Conservation (phyloP, 352 stramenopile species). For the Pythium phragmitis region DNA sequence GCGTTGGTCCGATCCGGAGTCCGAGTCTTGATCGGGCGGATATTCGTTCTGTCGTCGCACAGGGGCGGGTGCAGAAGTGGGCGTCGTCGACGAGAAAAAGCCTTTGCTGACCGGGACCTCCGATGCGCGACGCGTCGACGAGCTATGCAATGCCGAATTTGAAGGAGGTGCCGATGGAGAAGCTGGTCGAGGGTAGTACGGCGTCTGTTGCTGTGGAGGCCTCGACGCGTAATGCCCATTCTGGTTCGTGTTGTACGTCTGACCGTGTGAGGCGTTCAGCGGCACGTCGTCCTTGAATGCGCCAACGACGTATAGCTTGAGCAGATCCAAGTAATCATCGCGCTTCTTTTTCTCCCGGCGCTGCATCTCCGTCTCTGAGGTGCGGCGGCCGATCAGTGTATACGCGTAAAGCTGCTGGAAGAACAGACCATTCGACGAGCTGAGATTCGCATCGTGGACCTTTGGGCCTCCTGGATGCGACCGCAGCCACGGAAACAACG, state of each 20-base stretch:
- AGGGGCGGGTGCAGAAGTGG: constrained; percentile 1
- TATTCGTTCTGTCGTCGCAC: constrained; percentile 26
- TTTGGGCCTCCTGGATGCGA: constrained; percentile 55
- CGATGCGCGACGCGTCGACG: constrained; percentile 11
- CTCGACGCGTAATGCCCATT: constrained; percentile 9
- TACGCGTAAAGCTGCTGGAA: constrained; percentile 87
- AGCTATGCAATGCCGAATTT: constrained; percentile 15
- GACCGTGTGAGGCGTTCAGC: constrained; percentile 9
- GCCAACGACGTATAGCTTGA: constrained; percentile 68
- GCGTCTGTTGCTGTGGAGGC: constrained; percentile 13
- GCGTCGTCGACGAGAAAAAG: constrained; percentile 21
- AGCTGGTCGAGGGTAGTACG: constrained; percentile 14
- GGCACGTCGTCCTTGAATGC: constrained; percentile 46
- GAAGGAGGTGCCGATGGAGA: constrained; percentile 13
- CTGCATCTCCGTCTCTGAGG: constrained; percentile 38
- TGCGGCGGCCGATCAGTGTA: constrained; percentile 68
- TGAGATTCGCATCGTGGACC: constrained; percentile 52
- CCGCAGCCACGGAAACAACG: constrained; percentile 75
- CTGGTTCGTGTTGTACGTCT: neutral
- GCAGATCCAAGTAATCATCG: constrained; percentile 59
- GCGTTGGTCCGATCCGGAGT: constrained; percentile 54
- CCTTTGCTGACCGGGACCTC: constrained; percentile 20
- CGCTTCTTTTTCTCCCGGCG: constrained; percentile 60
- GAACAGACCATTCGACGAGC: constrained; percentile 71
- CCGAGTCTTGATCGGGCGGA: constrained; percentile 32